phyloP scores from a whole-genome alignment of 176 grass and related monocot genomes.

The Zea mays region DNA sequence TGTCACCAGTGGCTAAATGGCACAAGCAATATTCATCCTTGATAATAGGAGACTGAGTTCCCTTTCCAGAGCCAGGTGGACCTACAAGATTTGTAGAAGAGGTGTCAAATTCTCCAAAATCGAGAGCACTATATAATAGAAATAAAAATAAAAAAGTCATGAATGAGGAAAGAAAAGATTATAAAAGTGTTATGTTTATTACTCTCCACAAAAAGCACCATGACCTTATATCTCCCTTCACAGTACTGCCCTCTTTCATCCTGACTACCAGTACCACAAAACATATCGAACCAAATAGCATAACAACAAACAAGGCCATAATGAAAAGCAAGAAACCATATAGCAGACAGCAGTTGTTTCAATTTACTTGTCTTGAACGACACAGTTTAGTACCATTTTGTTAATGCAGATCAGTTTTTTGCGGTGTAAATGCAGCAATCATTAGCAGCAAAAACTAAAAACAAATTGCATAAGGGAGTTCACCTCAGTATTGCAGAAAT shows the following conservation, averaged over 20 bases:
- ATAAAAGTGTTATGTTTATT: neutral
- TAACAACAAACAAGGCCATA: neutral
- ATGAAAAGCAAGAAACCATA: neutral
- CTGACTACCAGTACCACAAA: neutral
- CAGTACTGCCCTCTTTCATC: neutral
- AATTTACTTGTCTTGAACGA: neutral
- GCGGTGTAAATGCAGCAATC: neutral
- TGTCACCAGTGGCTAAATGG: conserved; percentile 98
- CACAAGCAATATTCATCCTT: conserved; percentile 96
- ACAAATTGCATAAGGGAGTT: neutral
- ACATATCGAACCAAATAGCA: neutral
- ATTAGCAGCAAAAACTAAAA: neutral
- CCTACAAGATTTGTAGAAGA: conserved; percentile 45
- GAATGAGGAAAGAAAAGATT: neutral
- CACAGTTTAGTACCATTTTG: neutral
- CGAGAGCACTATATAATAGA: neutral
- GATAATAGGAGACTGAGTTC: conserved; percentile 88
- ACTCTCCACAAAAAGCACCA: neutral
- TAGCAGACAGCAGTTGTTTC: neutral
- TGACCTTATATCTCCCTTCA: neutral
- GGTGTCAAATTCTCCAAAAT: neutral
- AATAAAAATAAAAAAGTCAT: neutral
- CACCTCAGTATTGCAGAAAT: neutral
- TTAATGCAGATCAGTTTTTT: neutral
- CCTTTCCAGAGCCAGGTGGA: conserved; percentile 93